Percentiles rank a stretch among this genome's conserved stretches.
Conservation (phyloP, 2,329 filamentous ascomycete genomes). For the Diaporthe ilicicola region DNA sequence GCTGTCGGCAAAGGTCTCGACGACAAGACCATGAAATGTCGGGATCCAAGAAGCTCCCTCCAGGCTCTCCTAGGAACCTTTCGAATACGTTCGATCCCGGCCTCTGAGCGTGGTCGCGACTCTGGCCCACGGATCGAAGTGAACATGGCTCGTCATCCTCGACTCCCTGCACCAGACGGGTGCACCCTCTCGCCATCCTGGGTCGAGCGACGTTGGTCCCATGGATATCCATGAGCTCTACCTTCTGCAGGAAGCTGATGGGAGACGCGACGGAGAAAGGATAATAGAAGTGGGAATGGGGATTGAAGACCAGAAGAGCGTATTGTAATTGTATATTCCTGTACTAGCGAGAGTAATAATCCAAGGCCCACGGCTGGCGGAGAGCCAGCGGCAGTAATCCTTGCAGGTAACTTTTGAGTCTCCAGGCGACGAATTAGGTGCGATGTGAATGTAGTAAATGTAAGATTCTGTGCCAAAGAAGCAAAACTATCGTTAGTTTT, state of each 20-base stretch:
- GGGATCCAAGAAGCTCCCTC: not conserved
- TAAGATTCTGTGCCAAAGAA: not conserved
- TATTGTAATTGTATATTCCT: conserved; percentile 18
- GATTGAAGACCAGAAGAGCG: conserved; percentile 6
- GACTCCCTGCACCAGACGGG: conserved; percentile 7
- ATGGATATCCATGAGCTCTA: not conserved
- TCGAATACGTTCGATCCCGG: not conserved
- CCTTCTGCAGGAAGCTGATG: not conserved
- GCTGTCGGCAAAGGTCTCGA: not conserved
- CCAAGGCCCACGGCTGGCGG: not conserved
- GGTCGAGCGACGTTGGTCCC: not conserved
- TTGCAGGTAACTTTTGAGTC: not conserved
- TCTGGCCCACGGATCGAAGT: conserved; percentile 18
- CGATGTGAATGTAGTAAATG: not conserved
- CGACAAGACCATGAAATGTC: not conserved
- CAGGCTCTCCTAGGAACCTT: not conserved
- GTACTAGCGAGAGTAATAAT: conserved; percentile 19
- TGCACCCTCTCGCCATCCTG: not conserved
- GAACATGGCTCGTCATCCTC: conserved; percentile 15
- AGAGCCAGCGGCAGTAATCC: conserved; percentile 5
- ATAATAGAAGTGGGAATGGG: not conserved
- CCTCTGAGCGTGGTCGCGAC: not conserved
- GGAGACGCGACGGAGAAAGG: conserved; percentile 2
- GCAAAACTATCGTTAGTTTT: not conserved
- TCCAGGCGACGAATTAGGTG: not conserved